Conservation (phyloP, 352 stramenopile species). For the Pythium vanterpoolii region DNA sequence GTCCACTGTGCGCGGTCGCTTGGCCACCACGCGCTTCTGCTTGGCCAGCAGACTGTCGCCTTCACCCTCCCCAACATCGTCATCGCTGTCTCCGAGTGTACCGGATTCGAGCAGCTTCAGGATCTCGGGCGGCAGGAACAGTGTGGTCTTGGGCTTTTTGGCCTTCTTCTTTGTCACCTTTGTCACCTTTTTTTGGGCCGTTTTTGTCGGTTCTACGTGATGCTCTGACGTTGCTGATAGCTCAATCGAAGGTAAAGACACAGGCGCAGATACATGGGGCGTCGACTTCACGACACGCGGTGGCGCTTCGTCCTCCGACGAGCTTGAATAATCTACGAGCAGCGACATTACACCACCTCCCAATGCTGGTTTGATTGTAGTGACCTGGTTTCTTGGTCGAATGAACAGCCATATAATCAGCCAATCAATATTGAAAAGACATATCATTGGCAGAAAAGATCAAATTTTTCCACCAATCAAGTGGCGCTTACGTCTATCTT, state of each 20-base stretch:
- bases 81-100: slow-evolving; percentile 15
- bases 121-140: slow-evolving; percentile 31
- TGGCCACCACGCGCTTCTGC: slow-evolving; percentile 38
- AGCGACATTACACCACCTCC: slow-evolving; percentile 19
- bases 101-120: slow-evolving; percentile 22
- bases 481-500: neutral
- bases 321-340: slow-evolving; percentile 25
- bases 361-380: too few species aligned
- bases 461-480: neutral
- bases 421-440: too few species aligned
- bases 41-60: slow-evolving; percentile 44
- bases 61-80: slow-evolving; percentile 32
- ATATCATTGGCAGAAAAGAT: too few species aligned
- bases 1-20: slow-evolving; percentile 23
- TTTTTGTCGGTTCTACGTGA: neutral
- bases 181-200: neutral
- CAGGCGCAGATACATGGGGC: neutral
- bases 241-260: slow-evolving; percentile 1
- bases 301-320: slow-evolving; percentile 23
- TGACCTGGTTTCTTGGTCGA: too few species aligned
- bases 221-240: neutral
- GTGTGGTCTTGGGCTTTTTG: slow-evolving; percentile 44
- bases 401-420: neutral
- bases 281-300: neutral
- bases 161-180: slow-evolving; percentile 28